A percentile compares a stretch with the other conserved stretches of the same genome.
Conservation (phyloP, 2,329 filamentous ascomycete species). For the Calonectria henricotiae region DNA sequence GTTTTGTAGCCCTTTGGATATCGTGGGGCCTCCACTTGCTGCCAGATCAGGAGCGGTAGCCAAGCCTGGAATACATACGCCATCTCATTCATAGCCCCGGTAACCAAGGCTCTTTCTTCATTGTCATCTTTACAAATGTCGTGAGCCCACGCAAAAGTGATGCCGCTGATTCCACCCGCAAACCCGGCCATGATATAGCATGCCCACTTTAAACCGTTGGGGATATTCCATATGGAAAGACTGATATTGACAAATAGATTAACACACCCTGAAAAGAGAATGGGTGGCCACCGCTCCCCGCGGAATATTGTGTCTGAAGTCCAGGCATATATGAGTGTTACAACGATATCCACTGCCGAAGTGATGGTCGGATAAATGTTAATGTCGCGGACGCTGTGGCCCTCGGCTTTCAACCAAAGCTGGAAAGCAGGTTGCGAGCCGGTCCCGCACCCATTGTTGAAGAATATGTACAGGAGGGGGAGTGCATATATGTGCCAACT, state of each 20-base stretch:
- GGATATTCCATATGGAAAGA: slow-evolving; percentile 63
- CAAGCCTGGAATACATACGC: slow-evolving; percentile 80
- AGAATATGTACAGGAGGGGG: slow-evolving; percentile 73
- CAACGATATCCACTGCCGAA: slow-evolving; percentile 68
- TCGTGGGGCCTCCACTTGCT: slow-evolving; percentile 74
- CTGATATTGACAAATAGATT: slow-evolving; percentile 61
- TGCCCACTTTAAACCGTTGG: slow-evolving; percentile 74
- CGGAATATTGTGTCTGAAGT: slow-evolving; percentile 73
- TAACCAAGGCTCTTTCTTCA: slow-evolving; percentile 78
- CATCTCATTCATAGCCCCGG: slow-evolving; percentile 78
- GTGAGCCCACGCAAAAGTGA: slow-evolving; percentile 67
- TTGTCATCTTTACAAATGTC: slow-evolving; percentile 69
- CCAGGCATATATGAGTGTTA: slow-evolving; percentile 77
- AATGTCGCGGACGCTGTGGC: slow-evolving; percentile 60
- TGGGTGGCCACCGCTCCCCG: slow-evolving; percentile 75
- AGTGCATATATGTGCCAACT: slow-evolving; percentile 78
- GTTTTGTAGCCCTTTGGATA: slow-evolving; percentile 76
- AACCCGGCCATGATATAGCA: slow-evolving; percentile 73
- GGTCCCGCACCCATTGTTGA: slow-evolving; percentile 72
- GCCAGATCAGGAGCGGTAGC: slow-evolving; percentile 78
- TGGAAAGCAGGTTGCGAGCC: slow-evolving; percentile 71
- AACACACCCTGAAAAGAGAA: slow-evolving; percentile 68
- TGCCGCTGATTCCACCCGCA: slow-evolving; percentile 63
- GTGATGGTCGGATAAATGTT: slow-evolving; percentile 75
- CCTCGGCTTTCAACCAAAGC: slow-evolving; percentile 64